A percentile compares a stretch with the other conserved stretches of the same genome.
phyloP scores from a whole-genome alignment of 2,329 filamentous ascomycete species.

The Alternaria arbusti region DNA sequence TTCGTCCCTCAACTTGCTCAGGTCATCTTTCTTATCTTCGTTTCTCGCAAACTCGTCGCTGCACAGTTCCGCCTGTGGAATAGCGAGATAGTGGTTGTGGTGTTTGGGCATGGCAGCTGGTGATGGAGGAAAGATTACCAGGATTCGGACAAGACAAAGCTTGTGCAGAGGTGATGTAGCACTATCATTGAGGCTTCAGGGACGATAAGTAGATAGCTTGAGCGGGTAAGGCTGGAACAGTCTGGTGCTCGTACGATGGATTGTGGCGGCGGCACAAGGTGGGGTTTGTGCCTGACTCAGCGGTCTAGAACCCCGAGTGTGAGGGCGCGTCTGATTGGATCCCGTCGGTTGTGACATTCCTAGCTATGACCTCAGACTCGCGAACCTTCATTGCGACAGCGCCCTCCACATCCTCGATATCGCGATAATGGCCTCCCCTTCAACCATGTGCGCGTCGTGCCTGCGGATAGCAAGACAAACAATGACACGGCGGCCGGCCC shows the following conservation, averaged over 20 bases:
- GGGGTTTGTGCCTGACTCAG: constrained; percentile 20
- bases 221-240: constrained; percentile 12
- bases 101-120: constrained; percentile 31
- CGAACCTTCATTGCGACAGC: not conserved
- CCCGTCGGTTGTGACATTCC: constrained; percentile 3
- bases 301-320: constrained; percentile 17
- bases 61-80: constrained; percentile 29
- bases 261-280: constrained; percentile 15
- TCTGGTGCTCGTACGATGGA: constrained; percentile 17
- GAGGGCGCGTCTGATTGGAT: constrained; percentile 17
- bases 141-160: not conserved
- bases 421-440: constrained; percentile 33
- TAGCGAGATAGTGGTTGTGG: constrained; percentile 30
- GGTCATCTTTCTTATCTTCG: constrained; percentile 47
- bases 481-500: not conserved
- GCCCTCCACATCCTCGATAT: not conserved
- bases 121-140: not conserved
- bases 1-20: constrained; percentile 62
- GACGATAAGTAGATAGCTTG: constrained; percentile 10
- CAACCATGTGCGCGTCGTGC: constrained; percentile 40
- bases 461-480: constrained; percentile 28
- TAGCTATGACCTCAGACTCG: constrained; percentile 21
- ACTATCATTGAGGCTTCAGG: constrained; percentile 4
- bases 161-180: not conserved
- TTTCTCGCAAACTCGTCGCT: constrained; percentile 40